Evolutionary conservation across 2,329 filamentous ascomycete species (phyloP), one percentile per base, ranked within the genome.

Genomic region (Paracorniculantispora psalliotae): DNA sequence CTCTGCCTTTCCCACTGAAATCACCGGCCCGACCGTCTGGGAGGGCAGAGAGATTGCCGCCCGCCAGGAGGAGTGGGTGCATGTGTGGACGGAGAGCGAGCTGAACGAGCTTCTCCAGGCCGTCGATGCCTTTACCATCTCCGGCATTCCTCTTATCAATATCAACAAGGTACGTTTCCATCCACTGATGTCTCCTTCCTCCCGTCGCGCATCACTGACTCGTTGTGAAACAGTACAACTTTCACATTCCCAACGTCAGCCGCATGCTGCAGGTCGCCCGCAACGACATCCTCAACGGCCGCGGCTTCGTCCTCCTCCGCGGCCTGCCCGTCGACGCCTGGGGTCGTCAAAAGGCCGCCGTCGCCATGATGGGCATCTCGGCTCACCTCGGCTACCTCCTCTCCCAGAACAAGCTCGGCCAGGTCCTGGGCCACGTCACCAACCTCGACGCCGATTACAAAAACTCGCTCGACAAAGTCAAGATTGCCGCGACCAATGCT

Each of bases 301-400:
- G 92, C 67, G 91, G 91, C 13, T 96, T 96, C 75, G 87, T 93
- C 63, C 81, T 96, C n/a, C 93, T 94, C 79, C 93, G 92, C 71
- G 87, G 88, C 60, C 86, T 96, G 68, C 91, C 90, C 1, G 89
- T 92, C 1, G 68, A 81, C 33, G 69, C 82, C 73, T 96, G 91
- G 91, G 86, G 87, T 1, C 82, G 84, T 58, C 81, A 85, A 70
- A 96, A 94, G 75, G 89, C 85, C 4, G 90, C 90, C 1, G 84
- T 91, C 6, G 90, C 88, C 12, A 94, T 94, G 74, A 92, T 96
- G 87, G 91, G 91, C 8, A 79, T 96, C 6, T 87, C 89, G 26
- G 89, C 89, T 7, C 87, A 94, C 71, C 80, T 96, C 13, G 91
- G 91, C 61, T 92, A 94, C 75, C 92, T 92, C 62, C 84, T 96